A percentile compares a stretch with the other conserved stretches of the same genome.
Evolutionary conservation across 306 rosid species (phyloP).

Genomic region (Acacia melanoxylon): DNA sequence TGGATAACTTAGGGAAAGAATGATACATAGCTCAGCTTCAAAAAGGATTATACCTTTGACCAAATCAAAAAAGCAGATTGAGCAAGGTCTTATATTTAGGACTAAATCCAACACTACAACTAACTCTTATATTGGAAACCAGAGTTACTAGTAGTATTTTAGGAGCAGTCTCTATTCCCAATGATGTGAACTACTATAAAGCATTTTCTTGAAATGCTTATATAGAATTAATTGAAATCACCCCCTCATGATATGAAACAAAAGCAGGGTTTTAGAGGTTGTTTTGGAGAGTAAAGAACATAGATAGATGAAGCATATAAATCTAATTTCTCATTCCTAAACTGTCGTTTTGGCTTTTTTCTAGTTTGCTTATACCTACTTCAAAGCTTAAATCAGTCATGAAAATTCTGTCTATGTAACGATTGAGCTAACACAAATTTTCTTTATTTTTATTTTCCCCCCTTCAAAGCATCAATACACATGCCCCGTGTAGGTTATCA

Average conservation of each 20-base stretch:
- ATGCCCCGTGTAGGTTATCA: constrained; percentile 96
- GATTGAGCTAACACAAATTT: constrained; percentile 1
- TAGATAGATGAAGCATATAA: background rate
- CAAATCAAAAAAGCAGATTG: too few species aligned
- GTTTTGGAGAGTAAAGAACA: background rate
- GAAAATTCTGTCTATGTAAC: background rate
- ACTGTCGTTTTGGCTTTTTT: background rate
- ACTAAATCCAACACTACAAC: background rate
- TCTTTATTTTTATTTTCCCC: background rate
- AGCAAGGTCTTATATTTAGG: too few species aligned
- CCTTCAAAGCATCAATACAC: constrained; percentile 74
- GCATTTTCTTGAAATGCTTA: background rate
- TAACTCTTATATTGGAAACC: background rate
- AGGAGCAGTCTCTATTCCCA: background rate
- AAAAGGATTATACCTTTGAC: too few species aligned
- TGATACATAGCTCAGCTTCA: too few species aligned
- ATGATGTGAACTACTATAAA: background rate
- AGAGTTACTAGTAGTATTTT: too few species aligned
- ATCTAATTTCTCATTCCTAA: background rate
- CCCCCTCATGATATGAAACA: background rate
- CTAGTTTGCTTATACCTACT: constrained; percentile 9
- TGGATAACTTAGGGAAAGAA: too few species aligned
- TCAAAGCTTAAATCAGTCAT: background rate
- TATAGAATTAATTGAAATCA: background rate
- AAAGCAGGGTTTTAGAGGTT: background rate